These are phyloP conservation scores for Tirmania nivea DNA, from an alignment of 495 filamentous ascomycete genomes.

Conservation along the genomic window DNA sequence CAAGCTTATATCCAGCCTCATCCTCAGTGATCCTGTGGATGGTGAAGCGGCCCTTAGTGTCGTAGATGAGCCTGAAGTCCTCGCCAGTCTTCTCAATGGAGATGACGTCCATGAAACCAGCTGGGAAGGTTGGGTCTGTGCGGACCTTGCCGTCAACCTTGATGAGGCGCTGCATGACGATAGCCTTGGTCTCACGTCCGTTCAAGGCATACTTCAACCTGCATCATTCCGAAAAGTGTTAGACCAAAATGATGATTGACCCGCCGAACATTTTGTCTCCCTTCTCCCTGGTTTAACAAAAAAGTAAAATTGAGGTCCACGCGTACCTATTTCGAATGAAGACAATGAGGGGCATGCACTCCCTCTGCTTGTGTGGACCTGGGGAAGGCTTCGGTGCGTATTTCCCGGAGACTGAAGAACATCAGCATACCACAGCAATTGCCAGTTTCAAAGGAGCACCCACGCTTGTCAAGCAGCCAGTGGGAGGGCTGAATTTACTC, in stretches of 20 bases:
- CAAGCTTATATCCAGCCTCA: conserved; percentile 98
- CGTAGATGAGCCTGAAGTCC: conserved; percentile 99
- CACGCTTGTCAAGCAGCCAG: conserved; percentile 99
- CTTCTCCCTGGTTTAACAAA: conserved; percentile 6
- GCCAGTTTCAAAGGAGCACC: conserved; percentile 89
- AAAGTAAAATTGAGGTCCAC: conserved; percentile 4
- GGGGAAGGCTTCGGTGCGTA: conserved; percentile 26
- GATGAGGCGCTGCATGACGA: conserved; percentile 98
- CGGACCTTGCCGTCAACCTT: conserved; percentile 99
- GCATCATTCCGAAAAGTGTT: neutral
- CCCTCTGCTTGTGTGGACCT: conserved; percentile 96
- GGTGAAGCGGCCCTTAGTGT: conserved; percentile 99
- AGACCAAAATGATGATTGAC: too few relatives aligned
- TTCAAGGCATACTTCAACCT: conserved; percentile 99
- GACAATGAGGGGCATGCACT: conserved; percentile 96
- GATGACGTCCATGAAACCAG: conserved; percentile 99
- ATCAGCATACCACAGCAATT: conserved; percentile 35
- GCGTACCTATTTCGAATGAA: conserved; percentile 67
- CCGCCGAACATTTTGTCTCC: neutral
- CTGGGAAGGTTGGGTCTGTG: conserved; percentile 91
- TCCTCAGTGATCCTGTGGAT: conserved; percentile 95
- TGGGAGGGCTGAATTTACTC: conserved; percentile 41
- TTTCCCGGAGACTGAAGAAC: conserved; percentile 20
- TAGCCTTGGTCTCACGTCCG: conserved; percentile 80
- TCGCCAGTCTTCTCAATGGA: conserved; percentile 97